Percentiles rank a stretch among this genome's conserved stretches.
These are phyloP conservation scores for Laetiporus sulphureus DNA, from an alignment of 1,284 basidiomycete genomes.

Conservation along the genomic window DNA sequence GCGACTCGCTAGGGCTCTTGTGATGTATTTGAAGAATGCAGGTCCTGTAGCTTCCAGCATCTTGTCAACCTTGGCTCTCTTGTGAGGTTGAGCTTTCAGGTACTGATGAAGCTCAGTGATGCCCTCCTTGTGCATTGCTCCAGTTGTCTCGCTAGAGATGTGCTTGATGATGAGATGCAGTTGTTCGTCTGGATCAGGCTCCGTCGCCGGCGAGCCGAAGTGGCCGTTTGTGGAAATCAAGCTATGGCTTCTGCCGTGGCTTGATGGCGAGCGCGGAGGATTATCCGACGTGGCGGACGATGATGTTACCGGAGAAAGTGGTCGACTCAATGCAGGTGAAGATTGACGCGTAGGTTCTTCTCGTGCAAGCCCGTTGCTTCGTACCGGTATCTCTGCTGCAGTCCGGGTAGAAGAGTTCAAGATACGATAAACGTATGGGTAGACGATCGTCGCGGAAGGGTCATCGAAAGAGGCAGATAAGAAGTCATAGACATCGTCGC, in stretches of 20 bases:
- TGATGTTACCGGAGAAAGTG: constrained; percentile 53
- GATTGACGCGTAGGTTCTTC: constrained; percentile 37
- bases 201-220: constrained; percentile 48
- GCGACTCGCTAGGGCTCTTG: constrained; percentile 72
- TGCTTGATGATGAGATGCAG: constrained; percentile 82
- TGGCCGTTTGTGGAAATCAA: constrained; percentile 48
- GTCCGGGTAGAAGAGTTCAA: constrained; percentile 60
- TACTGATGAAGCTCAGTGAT: constrained; percentile 97
- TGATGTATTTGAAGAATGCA: constrained; percentile 82
- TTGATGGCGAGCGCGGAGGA: constrained; percentile 47
- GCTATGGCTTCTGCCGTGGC: constrained; percentile 60
- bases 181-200: constrained; percentile 76
- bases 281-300: constrained; percentile 49
- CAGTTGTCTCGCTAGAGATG: constrained; percentile 84
- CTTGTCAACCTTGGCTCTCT: constrained; percentile 79
- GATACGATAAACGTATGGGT: constrained; percentile 83
- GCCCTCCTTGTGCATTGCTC: constrained; percentile 79
- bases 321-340: constrained; percentile 55
- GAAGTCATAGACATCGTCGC: constrained; percentile 75
- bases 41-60: constrained; percentile 78
- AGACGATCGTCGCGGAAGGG: constrained; percentile 76
- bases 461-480: constrained; percentile 75
- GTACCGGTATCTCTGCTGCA: constrained; percentile 29
- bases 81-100: constrained; percentile 87
- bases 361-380: constrained; percentile 31